These are phyloP conservation scores for Psilocybe azurescens DNA, from an alignment of 768 basidiomycete species.

Conservation along the genomic window DNA sequence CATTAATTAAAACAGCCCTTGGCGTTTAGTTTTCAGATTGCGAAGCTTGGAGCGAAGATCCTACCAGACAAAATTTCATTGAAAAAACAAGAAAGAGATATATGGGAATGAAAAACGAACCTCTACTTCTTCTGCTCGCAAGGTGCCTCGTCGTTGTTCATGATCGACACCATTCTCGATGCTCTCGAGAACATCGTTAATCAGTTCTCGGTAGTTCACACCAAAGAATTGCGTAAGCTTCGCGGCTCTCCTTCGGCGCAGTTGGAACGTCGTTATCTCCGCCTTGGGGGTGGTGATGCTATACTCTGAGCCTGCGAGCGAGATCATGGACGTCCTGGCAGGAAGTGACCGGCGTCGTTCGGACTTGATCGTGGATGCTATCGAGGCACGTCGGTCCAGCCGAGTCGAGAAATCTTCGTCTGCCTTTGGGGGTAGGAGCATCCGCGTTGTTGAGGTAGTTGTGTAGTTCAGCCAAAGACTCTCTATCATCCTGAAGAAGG, in stretches of 20 bases:
- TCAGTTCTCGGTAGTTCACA: slow-evolving; percentile 80
- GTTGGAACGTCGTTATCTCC: slow-evolving; percentile 64
- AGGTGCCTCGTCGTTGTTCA: slow-evolving; percentile 65
- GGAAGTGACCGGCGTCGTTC: slow-evolving; percentile 78
- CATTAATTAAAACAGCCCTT: slow-evolving; percentile 26
- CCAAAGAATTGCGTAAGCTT: slow-evolving; percentile 90
- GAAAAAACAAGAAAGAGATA: slow-evolving; percentile 13
- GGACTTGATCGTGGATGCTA: slow-evolving; percentile 49
- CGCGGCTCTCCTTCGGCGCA: slow-evolving; percentile 74
- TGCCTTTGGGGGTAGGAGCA: slow-evolving; percentile 12
- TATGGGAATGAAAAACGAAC: slow-evolving; percentile 44
- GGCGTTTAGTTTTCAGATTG: slow-evolving; percentile 58
- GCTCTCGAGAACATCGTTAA: slow-evolving; percentile 79
- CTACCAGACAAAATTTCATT: slow-evolving; percentile 34
- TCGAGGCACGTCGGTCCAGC: slow-evolving; percentile 35
- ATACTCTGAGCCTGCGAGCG: slow-evolving; percentile 56
- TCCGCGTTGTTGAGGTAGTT: slow-evolving; percentile 57
- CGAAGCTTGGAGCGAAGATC: slow-evolving; percentile 61
- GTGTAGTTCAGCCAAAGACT: slow-evolving; percentile 77
- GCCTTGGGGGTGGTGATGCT: slow-evolving; percentile 45
- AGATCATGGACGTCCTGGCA: slow-evolving; percentile 62
- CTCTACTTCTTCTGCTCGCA: slow-evolving; percentile 74
- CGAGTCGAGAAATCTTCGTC: slow-evolving; percentile 10
- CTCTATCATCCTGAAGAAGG: slow-evolving; percentile 69
- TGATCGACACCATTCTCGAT: slow-evolving; percentile 78